These are phyloP conservation scores for Hyaloscypha hepaticicola DNA, from an alignment of 495 filamentous ascomycete species.

Conservation along the genomic window DNA sequence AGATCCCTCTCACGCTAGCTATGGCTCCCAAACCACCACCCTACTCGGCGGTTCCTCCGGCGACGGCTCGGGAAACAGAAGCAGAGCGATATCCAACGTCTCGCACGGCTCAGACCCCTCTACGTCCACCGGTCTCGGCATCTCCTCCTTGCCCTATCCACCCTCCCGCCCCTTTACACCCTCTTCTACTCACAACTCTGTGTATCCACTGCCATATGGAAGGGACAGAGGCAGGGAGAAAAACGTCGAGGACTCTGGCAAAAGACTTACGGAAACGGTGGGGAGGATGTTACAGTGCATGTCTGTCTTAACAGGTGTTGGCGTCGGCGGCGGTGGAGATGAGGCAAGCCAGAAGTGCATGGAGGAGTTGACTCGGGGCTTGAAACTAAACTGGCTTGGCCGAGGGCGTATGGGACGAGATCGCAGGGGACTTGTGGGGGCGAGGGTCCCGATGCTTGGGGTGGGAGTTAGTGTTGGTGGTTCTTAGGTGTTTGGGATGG, in stretches of 20 bases:
- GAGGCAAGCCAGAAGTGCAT: constrained; percentile 78
- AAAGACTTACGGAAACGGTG: constrained; percentile 88
- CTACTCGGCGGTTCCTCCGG: constrained; percentile 59
- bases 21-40: constrained; percentile 72
- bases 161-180: constrained; percentile 54
- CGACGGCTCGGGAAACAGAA: constrained; percentile 48
- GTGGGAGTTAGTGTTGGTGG: constrained; percentile 3
- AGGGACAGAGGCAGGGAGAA: constrained; percentile 31
- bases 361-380: constrained; percentile 74
- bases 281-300: constrained; percentile 97
- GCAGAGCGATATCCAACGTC: constrained; percentile 84
- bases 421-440: constrained; percentile 75
- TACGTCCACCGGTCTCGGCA: constrained; percentile 34
- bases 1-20: constrained; percentile 67
- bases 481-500: background rate
- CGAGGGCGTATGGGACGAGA: constrained; percentile 87
- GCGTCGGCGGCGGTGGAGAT: constrained; percentile 34
- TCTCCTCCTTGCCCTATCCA: constrained; percentile 26
- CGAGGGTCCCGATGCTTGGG: constrained; percentile 19
- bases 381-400: constrained; percentile 96
- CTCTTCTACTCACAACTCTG: constrained; percentile 45
- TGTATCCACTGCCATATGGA: constrained; percentile 35
- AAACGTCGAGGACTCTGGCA: constrained; percentile 62
- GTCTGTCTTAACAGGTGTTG: constrained; percentile 77
- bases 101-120: constrained; percentile 54